Conservation (phyloP, 2,329 filamentous ascomycete species). For the Diaporthe longicolla region DNA sequence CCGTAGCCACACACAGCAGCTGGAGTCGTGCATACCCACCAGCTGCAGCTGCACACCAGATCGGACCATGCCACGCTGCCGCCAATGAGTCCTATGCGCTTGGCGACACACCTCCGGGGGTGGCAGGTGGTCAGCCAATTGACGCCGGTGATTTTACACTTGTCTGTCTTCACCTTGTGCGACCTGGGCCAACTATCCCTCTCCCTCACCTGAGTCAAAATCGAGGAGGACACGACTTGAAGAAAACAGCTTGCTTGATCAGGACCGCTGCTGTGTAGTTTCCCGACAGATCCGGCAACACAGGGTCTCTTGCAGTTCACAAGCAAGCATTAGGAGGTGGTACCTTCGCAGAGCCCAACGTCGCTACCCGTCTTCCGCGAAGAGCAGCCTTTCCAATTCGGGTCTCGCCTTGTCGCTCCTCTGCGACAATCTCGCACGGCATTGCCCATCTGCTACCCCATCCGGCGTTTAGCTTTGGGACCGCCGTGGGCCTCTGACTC, state of each 20-base stretch:
- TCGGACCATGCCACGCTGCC: constrained; percentile 35
- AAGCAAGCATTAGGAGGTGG: constrained; percentile 16
- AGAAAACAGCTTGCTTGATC: constrained; percentile 22
- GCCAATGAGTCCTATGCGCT: constrained; percentile 2
- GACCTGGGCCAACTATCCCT: not conserved
- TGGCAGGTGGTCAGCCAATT: constrained; percentile 17
- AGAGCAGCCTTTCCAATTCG: constrained; percentile 21
- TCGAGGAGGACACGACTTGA: not conserved
- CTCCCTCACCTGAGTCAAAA: constrained; percentile 2
- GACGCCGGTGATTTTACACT: constrained; percentile 9
- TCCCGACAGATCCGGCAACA: constrained; percentile 30
- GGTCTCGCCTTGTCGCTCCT: constrained; percentile 28
- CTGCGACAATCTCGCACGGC: constrained; percentile 34
- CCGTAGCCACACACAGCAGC: constrained; percentile 27
- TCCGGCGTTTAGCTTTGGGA: constrained; percentile 32
- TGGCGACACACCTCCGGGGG: constrained; percentile 1
- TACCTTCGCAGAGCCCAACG: constrained; percentile 24
- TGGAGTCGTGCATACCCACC: constrained; percentile 27
- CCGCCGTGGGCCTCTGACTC: constrained; percentile 36
- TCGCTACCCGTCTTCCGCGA: constrained; percentile 33
- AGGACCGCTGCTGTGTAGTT: constrained; percentile 1
- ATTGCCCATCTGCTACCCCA: constrained; percentile 16
- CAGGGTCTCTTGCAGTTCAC: constrained; percentile 4
- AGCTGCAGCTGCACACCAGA: constrained; percentile 33
- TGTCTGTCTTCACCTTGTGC: constrained; percentile 33